These are phyloP conservation scores for Akanthomyces lecanii DNA, from an alignment of 2,329 filamentous ascomycete genomes.

Conservation along the genomic window DNA sequence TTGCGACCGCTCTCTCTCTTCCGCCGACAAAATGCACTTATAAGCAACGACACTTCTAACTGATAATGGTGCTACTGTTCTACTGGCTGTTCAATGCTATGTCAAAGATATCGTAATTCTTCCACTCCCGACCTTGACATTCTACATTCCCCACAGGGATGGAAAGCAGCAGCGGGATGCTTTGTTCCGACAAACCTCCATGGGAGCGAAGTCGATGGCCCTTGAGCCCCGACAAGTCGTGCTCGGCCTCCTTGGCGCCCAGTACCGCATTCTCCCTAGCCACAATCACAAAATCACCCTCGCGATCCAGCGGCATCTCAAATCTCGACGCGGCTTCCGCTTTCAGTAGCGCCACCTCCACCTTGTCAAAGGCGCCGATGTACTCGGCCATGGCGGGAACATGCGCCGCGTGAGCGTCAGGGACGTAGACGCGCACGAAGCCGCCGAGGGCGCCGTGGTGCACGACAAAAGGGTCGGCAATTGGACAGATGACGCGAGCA, in stretches of 20 bases:
- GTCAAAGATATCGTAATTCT: constrained; percentile 38
- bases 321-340: constrained; percentile 31
- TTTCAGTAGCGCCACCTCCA: constrained; percentile 30
- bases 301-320: constrained; percentile 37
- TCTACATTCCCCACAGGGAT: constrained; percentile 20
- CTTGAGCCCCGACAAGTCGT: constrained; percentile 31
- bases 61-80: not conserved
- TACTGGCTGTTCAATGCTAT: constrained; percentile 29
- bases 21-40: too few species aligned
- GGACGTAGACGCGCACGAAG: constrained; percentile 38
- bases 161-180: constrained; percentile 34
- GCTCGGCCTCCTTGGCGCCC: constrained; percentile 31
- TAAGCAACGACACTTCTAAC: not conserved
- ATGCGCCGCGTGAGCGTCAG: constrained; percentile 17
- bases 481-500: constrained; percentile 39
- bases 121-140: constrained; percentile 24
- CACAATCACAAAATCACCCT: constrained; percentile 38
- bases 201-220: constrained; percentile 37
- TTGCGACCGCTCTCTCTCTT: too few species aligned
- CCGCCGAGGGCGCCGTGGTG: constrained; percentile 40
- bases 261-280: constrained; percentile 34
- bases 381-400: constrained; percentile 26
- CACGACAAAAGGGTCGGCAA: constrained; percentile 40
- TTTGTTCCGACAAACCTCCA: constrained; percentile 37
- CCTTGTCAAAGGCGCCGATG: constrained; percentile 27